Base-by-base conservation (phyloP, 495 filamentous ascomycete genomes). In the Xeromyces bisporus region DNA sequence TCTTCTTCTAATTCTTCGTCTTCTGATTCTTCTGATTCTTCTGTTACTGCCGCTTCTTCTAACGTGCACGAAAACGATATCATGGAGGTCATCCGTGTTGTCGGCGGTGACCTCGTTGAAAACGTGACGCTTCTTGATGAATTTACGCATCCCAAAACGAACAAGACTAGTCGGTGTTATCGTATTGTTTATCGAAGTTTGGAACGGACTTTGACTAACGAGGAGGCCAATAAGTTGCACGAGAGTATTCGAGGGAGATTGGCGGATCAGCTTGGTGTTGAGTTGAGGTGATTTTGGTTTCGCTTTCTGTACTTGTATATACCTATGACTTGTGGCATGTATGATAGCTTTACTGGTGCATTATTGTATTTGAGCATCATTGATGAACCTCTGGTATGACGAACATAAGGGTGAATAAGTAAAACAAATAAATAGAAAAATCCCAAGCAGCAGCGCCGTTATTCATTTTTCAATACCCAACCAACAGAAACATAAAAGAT, bases 41-140 rank as follows among this genome's bases (percentile, higher is more conserved):
- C 29, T 30, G 57, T 71, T 30, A 65, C 69, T 9, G 70, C 71
- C 29, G 64, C 64, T 15, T 52, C 48, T 18, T 51, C 58, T 11
- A 40, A 55, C 1, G 80, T 92, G 39, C 85, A 93, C 46, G 86
- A 87, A 55, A 96, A 97, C 51, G 91, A 97, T 56, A 57, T 97
- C 24, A 94, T 94, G 87, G 89, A 96, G 58, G 63, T 92, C 29
- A 76, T 93, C 8, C 67, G 89, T 25, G 71, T 71, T 15, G 67
- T 81, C 16, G 80, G 69, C 6, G 85, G 83, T 10, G 78, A 93
- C 49, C 47, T 71, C 23, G 83, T 89, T 11, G 89, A 96, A 58
- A 80, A 91, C 47, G 89, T 93, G 40, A 64, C 52, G 35, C 55
- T 91, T 17, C 63, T 75, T 30, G 89, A 97, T 57, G 66, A 81